Conservation (phyloP, 352 stramenopile species). For the Pythium brassicae region DNA sequence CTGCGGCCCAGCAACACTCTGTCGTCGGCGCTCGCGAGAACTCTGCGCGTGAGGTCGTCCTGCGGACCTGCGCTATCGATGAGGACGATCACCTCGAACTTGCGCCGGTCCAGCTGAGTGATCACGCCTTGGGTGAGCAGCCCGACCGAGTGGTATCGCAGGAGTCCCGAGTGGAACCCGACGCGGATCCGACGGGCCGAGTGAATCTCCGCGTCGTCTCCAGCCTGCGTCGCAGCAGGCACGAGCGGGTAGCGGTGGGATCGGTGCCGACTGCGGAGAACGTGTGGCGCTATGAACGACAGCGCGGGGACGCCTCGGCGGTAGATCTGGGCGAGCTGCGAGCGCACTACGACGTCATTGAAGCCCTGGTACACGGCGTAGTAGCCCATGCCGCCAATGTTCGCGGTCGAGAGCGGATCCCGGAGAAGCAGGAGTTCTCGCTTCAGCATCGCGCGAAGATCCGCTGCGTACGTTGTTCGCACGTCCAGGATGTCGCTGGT, state of each 20-base stretch:
- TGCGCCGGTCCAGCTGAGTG: constrained; percentile 9
- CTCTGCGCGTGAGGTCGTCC: constrained; percentile 17
- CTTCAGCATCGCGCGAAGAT: constrained; percentile 10
- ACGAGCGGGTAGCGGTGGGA: constrained; percentile 3
- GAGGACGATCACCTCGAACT: constrained; percentile 29
- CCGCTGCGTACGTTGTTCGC: constrained; percentile 11
- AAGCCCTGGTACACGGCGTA: constrained; percentile 59
- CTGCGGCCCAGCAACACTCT: constrained; percentile 15
- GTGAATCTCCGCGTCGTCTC: background rate
- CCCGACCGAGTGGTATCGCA: constrained; percentile 55
- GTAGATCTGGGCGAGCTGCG: constrained; percentile 41
- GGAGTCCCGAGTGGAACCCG: constrained; percentile 45
- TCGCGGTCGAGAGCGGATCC: constrained; percentile 20
- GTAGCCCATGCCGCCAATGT: constrained; percentile 44
- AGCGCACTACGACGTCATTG: constrained; percentile 33
- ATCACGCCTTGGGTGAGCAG: constrained; percentile 48
- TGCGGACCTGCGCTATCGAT: constrained; percentile 10
- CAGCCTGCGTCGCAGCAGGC: background rate
- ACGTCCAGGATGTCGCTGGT: constrained; percentile 8
- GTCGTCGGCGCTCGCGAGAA: constrained; percentile 7
- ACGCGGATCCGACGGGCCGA: constrained; percentile 18
- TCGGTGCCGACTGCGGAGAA: constrained; percentile 10
- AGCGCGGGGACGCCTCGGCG: constrained; percentile 16
- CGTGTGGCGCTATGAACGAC: constrained; percentile 26
- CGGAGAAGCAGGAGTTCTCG: constrained; percentile 7